A percentile compares a stretch with the other conserved stretches of the same genome.
Evolutionary conservation across 2,329 filamentous ascomycete species (phyloP).

Genomic region (Diaporthe citrichinensis): DNA sequence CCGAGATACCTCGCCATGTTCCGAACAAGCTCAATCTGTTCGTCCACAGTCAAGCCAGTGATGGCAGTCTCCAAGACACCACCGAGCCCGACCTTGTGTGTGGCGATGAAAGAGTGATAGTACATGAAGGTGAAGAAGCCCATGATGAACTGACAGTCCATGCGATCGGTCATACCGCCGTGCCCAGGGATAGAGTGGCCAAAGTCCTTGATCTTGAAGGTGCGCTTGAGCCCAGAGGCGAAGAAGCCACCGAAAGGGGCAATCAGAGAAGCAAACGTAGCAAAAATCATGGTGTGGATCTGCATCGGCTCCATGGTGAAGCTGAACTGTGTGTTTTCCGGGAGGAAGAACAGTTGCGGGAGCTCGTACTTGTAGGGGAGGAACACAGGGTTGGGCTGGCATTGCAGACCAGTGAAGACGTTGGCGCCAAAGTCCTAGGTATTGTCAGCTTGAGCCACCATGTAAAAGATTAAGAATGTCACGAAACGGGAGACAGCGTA

Average conservation of each 20-base stretch:
- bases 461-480: slow-evolving; percentile 35
- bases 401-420: slow-evolving; percentile 90
- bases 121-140: slow-evolving; percentile 99
- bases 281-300: slow-evolving; percentile 90
- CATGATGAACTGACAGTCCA: slow-evolving; percentile 99
- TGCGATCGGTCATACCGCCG: slow-evolving; percentile 97
- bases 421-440: slow-evolving; percentile 88
- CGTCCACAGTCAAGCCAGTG: slow-evolving; percentile 86
- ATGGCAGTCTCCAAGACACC: slow-evolving; percentile 92
- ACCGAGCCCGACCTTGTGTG: slow-evolving; percentile 87
- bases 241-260: slow-evolving; percentile 99
- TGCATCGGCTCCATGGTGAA: slow-evolving; percentile 90
- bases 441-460: slow-evolving; percentile 29
- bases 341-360: slow-evolving; percentile 79
- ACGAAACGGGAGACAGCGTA: slow-evolving; percentile 53
- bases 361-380: slow-evolving; percentile 81
- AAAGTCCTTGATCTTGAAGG: slow-evolving; percentile 99
- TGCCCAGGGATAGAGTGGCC: slow-evolving; percentile 98
- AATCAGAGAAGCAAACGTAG: slow-evolving; percentile 95
- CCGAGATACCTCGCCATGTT: slow-evolving; percentile 74
- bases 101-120: slow-evolving; percentile 96
- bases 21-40: slow-evolving; percentile 87
- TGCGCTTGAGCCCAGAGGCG: slow-evolving; percentile 95
- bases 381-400: slow-evolving; percentile 93
- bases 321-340: slow-evolving; percentile 70